Conservation (phyloP, 2,329 filamentous ascomycete genomes). For the Pyrenophora seminiperda region DNA sequence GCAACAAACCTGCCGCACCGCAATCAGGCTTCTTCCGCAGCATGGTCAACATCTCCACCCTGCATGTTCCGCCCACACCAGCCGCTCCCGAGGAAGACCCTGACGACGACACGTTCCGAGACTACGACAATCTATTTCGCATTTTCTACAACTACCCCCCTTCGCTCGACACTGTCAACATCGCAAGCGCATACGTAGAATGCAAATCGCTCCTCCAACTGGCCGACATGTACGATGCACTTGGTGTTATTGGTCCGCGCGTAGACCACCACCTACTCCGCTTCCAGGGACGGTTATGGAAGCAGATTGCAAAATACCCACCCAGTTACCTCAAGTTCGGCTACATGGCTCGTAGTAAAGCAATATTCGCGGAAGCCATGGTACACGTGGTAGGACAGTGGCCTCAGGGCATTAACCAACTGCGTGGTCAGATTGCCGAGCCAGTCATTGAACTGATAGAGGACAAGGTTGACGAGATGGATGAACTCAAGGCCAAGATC, state of each 20-base stretch:
- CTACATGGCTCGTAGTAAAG: slow-evolving; percentile 80
- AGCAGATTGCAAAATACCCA: slow-evolving; percentile 95
- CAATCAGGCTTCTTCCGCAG: slow-evolving; percentile 81
- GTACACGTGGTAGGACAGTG: slow-evolving; percentile 95
- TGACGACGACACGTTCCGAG: slow-evolving; percentile 75
- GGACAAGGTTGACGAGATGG: slow-evolving; percentile 91
- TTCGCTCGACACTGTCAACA: slow-evolving; percentile 80
- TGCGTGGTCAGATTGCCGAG: slow-evolving; percentile 72
- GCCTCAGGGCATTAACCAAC: slow-evolving; percentile 78
- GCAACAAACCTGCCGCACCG: slow-evolving; percentile 67
- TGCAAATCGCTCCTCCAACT: slow-evolving; percentile 87
- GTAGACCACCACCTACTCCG: slow-evolving; percentile 93
- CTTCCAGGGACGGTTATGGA: slow-evolving; percentile 89
- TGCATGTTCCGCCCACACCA: slow-evolving; percentile 49
- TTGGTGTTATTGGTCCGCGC: slow-evolving; percentile 83
- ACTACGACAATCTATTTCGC: slow-evolving; percentile 95
- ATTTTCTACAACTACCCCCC: slow-evolving; percentile 95
- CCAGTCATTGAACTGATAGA: slow-evolving; percentile 86
- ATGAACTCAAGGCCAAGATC: slow-evolving; percentile 77
- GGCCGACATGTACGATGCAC: slow-evolving; percentile 93
- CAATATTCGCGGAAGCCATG: slow-evolving; percentile 77
- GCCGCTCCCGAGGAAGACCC: slow-evolving; percentile 59
- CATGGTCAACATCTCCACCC: slow-evolving; percentile 75
- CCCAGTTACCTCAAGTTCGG: slow-evolving; percentile 89
- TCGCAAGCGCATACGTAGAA: slow-evolving; percentile 89